These are phyloP conservation scores for Urostyla sp. DNA, from an alignment of 73 alveolate genomes.

Conservation along the genomic window DNA sequence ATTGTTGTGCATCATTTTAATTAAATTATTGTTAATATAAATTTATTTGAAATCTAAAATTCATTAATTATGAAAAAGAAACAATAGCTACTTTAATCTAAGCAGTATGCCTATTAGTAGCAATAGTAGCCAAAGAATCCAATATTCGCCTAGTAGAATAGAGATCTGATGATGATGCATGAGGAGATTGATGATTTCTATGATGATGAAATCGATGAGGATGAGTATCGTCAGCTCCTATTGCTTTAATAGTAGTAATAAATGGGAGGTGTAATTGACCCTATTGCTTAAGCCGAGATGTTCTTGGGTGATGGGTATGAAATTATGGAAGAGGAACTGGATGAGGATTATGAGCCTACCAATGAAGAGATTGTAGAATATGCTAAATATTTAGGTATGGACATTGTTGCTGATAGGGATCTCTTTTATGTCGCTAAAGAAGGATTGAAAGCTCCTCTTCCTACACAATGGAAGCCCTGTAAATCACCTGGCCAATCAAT, in stretches of 20 bases:
- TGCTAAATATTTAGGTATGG: slow-evolving; percentile 90
- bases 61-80: too few species aligned
- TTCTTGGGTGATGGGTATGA: slow-evolving; percentile 53
- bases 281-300: slow-evolving; percentile 11
- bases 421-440: slow-evolving; percentile 90
- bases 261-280: not conserved
- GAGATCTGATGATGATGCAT: not conserved
- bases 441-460: slow-evolving; percentile 92
- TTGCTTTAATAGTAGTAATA: not conserved
- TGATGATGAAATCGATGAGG: not conserved
- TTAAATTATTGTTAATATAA: too few species aligned
- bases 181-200: not conserved
- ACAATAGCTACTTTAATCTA: too few species aligned
- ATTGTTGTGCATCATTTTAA: too few species aligned
- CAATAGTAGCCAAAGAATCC: too few species aligned
- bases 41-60: not conserved
- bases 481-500: slow-evolving; percentile 76
- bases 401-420: slow-evolving; percentile 79
- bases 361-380: slow-evolving; percentile 84
- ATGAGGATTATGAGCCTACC: slow-evolving; percentile 86
- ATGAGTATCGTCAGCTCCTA: not conserved
- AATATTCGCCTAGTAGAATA: too few species aligned
- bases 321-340: slow-evolving; percentile 84
- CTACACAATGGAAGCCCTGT: slow-evolving; percentile 90
- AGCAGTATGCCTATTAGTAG: too few species aligned